phyloP scores from a whole-genome alignment of 495 filamentous ascomycete species.

The Geopyxis carbonaria region DNA sequence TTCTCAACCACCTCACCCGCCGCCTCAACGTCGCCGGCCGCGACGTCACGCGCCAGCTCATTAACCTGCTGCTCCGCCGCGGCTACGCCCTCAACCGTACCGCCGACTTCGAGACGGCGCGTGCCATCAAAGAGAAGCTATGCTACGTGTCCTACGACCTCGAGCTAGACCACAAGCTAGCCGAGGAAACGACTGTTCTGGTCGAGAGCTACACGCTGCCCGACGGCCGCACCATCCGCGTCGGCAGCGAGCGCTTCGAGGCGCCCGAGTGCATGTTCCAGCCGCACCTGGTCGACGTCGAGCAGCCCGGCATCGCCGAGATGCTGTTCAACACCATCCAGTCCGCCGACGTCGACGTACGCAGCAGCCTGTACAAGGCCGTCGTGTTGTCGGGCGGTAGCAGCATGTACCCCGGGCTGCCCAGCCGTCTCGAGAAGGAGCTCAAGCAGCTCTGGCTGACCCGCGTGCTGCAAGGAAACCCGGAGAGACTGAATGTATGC shows the following conservation, averaged over 20 bases:
- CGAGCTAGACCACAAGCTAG: constrained; percentile 84
- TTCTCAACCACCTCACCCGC: constrained; percentile 89
- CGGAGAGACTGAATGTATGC: constrained; percentile 67
- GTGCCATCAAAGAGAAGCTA: constrained; percentile 98
- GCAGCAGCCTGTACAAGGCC: constrained; percentile 84
- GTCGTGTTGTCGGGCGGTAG: constrained; percentile 91
- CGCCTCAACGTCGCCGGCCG: constrained; percentile 89
- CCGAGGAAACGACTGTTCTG: constrained; percentile 91
- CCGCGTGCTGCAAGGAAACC: constrained; percentile 70
- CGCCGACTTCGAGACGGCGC: constrained; percentile 96
- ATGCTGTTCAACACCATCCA: constrained; percentile 98
- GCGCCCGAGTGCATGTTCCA: constrained; percentile 98
- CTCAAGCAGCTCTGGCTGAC: constrained; percentile 97
- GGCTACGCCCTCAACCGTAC: constrained; percentile 97
- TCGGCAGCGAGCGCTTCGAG: constrained; percentile 93
- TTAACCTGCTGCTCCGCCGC: constrained; percentile 80
- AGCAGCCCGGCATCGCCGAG: constrained; percentile 91
- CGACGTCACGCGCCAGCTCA: constrained; percentile 94
- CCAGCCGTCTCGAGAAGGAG: constrained; percentile 90
- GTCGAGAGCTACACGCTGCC: constrained; percentile 96
- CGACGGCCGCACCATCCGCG: constrained; percentile 86
- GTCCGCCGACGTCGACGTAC: constrained; percentile 83
- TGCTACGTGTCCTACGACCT: constrained; percentile 99
- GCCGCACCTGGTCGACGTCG: constrained; percentile 92
- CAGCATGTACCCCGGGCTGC: constrained; percentile 96